Evolutionary conservation across 176 grass and related monocot genomes (phyloP).

Genomic region (Hordeum marinum): DNA sequence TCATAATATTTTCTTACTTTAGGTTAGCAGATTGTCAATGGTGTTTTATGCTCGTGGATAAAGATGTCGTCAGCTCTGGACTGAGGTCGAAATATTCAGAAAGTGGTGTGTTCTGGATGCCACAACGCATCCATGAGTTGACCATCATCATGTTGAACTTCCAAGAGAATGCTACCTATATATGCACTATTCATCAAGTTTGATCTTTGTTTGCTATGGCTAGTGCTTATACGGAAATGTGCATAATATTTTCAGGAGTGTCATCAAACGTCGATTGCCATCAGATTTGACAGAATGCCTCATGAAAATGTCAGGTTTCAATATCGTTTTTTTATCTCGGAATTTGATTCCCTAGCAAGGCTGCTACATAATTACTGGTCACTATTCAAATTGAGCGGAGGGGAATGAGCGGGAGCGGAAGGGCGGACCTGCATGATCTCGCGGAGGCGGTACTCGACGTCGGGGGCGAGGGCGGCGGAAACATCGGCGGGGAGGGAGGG

Average conservation of each 20-base stretch:
- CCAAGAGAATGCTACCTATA: no score
- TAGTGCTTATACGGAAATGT: background rate
- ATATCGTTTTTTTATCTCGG: background rate
- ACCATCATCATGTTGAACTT: background rate
- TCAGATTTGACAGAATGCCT: background rate
- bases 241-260: background rate
- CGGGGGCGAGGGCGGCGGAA: conserved; percentile 58
- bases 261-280: background rate
- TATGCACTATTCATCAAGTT: background rate
- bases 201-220: background rate
- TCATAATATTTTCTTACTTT: background rate
- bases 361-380: background rate
- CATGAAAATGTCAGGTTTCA: background rate
- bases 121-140: background rate
- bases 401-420: background rate
- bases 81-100: background rate
- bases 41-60: background rate
- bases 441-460: conserved; percentile 93
- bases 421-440: conserved; percentile 81
- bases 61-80: background rate
- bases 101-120: background rate
- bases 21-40: background rate
- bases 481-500: conserved; percentile 68
- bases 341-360: background rate
- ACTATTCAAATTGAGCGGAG: background rate